Base-by-base conservation (phyloP, 495 filamentous ascomycete species). In the Cryomyces minteri region DNA sequence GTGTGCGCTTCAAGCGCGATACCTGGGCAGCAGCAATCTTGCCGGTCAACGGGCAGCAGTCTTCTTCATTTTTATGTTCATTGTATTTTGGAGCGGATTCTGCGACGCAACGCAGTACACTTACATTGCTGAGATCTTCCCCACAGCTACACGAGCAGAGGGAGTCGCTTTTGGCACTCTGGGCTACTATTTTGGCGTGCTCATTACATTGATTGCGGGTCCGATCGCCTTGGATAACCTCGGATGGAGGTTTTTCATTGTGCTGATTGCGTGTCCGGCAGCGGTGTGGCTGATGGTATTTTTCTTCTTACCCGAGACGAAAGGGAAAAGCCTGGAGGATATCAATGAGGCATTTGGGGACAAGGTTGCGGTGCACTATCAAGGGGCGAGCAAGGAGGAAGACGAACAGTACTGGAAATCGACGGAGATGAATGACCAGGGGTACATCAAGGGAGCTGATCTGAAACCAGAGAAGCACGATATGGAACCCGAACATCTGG, bases 101-200 rank as follows among this genome's bases (percentile, higher is more conserved):
- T 41, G 49, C 14, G 53, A 55, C 36, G 50, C 50, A 6, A 50
- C 41, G 4, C 50, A 52, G n/a, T 74, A 68, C 40, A 54, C 72
- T 12, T 72, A 71, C 42, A 51, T 66, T 11, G 58, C 66, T 2
- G 69, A 72, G 50, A 70, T 74, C 14, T 71, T 67, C 57, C 70
- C 70, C 0, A 72, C 63, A 0, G 62, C 68, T 43, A 63, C 72
- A 38, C 60, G 70, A 5, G 51, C 62, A 0, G 61, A 67, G 45
- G 68, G 70, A 7, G 64, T 69, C 53, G 68, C 63, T 12, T 57
- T 71, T 38, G 68, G 62, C 5, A 49, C 69, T 11, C 59, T 61
- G 30, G 62, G 61, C 10, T 65, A 65, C 48, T 70, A 67, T 51
- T 57, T 62, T 28, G 62, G 63, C 0, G 63, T 58, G 0, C 49